Base-by-base conservation (phyloP, 139 green algal species). In the Zygnema cylindricum region DNA sequence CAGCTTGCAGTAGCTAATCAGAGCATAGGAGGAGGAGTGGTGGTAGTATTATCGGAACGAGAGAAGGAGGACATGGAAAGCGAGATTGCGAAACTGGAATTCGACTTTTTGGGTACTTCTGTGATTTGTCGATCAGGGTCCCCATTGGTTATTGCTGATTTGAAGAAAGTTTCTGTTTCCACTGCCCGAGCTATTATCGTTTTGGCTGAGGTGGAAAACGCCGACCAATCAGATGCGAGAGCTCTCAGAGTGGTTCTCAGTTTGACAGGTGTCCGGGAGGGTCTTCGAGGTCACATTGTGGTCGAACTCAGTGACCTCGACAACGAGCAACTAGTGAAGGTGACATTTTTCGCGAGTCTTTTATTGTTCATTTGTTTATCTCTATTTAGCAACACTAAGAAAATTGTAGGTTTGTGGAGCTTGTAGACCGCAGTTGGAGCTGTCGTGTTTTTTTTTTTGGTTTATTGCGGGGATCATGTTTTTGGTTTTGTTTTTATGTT, bases 31-130 rank as follows among this genome's bases (percentile, higher is more conserved):
- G 93, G 92, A 21, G 88, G 91, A 40, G 85, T 92, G 38, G 93
- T 95, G 1, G 93, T 95, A 39, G 83, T 95, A 25, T 39, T 95
- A 84, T 69, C 91, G 39, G 93, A 95, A 39, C 32, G 55, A 0
- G 91, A 94, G 57, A 95, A 95, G 84, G 91, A 95, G 78, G 92
- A 93, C 63, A 95, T 95, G 93, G 93, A 95, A 86, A 82, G 78
- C 0, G 92, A 94, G 21, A 93, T 95, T 55, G 1, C 55, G 36
- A 76, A 43, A 22, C 81, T 93, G 23, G 79, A 77, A 11, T 82
- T 92, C 38, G 69, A 93, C 33, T 55, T 90, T 0, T 76, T 55
- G 7, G 93, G 93, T 73, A 94, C 91, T 41, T 36, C 57, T 25
- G 81, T 95, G 69, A 92, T 95, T 76, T 95, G 93, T 85, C 84